Evolutionary conservation across 305 asterid genomes (phyloP), one percentile per base, ranked within the genome.

Genomic region (Fraxinus xanthoxyloides): DNA sequence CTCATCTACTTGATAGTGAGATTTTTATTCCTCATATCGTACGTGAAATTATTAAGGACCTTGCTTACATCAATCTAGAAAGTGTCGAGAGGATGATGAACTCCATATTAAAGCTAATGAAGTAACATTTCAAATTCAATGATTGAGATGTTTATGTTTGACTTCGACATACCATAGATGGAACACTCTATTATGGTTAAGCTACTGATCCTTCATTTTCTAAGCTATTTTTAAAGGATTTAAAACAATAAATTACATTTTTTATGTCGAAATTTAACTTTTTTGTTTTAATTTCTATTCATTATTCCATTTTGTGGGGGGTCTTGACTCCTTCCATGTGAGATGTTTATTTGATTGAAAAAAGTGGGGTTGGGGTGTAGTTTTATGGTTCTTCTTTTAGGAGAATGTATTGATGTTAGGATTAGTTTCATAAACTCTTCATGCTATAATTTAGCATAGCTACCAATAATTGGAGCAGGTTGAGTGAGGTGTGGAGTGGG

Each of bases 241-340:
- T 56, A 54, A 13, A 54, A 15, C 63, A 54, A n/a, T 54, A n/a
- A n/a, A 54, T 4, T n/a, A 54, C 63, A 54, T 19, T n/a, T n/a
- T 56, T 19, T 56, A n/a, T 19, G 10, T 56, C 4, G 8, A 56
- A 19, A 56, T 56, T 19, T 56, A 56, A 56, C 67, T 19, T 56
- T 56, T 51, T 51, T 54, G n/a, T 48, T 9, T 54, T 19, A 21
- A 56, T 56, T 56, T 56, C 67, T 56, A 7, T 56, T 19, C 67
- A 56, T 56, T 19, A 19, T 56, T 56, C 67, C 28, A 75, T 63
- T 63, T 63, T 63, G 73, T 69, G 75, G 75, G 75, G 65, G 72
- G 48, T 48, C 23, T 75, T 80, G 40, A 56, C 38, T 72, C 84
- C 82, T 81, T 72, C 84, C 86, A 85, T 36, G 86, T 80, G 85